Base-by-base conservation (phyloP, 208 protist genomes). In the Wallacemonas sp. region DNA sequence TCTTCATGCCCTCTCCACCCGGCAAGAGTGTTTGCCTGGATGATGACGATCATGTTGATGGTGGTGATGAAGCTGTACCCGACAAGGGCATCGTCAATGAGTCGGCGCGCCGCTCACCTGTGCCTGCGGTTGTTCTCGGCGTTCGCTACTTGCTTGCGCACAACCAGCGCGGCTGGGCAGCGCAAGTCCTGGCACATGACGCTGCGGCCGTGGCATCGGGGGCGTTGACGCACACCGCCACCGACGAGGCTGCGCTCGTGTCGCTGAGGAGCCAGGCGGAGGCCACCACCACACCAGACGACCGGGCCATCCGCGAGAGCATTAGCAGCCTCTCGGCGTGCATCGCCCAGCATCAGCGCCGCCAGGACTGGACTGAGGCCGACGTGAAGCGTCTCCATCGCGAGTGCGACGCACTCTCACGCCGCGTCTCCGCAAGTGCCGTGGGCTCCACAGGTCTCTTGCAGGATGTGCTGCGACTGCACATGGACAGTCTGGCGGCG, bases 391-490 rank as follows among this genome's bases (percentile, higher is more conserved):
- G 32, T 17, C 61, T 74, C 16, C 55, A 39, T 24, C 17, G 12
- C n/a, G 26, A 43, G 23, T 67, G 64, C 48, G 4, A 48, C 21
- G 27, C 39, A 46, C 30, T 65, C 34, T 26, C 63, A 8, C 33
- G 19, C 2, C 49, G 44, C 2, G 23, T 74, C 2, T 68, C 74
- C 9, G 2, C 36, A 2, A 47, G 62, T 29, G 33, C 44, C 17
- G 44, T 55, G 2, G 61, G 70, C 26, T 30, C 65, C 14, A 38
- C 30, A n/a, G n/a, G n/a, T 43, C n/a, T 43, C 1, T 33, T 56
- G 23, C 48, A 61, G 4, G 58, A 61, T 9, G n/a, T 75, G 34
- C 33, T 80, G 36, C 17, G 24, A 26, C 21, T 70, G 32, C 74
- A 75, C 26, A 2, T 61, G 11, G 36, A 54, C 29, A 47, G 62